These are phyloP conservation scores for Capronia americana DNA, from an alignment of 2,329 filamentous ascomycete genomes.

Conservation along the genomic window DNA sequence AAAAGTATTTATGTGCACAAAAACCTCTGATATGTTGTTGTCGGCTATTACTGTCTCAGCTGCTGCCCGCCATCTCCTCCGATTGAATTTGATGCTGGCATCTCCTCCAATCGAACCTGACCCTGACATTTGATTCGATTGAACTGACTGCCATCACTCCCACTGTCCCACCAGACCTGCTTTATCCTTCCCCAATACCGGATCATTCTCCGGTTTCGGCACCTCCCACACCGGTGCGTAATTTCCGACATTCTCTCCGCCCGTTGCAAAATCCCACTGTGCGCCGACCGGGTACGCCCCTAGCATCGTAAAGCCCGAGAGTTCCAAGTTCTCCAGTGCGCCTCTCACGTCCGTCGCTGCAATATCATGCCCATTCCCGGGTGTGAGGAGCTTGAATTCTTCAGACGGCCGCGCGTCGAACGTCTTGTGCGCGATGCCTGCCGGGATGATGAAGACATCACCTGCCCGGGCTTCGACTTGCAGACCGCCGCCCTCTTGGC, in stretches of 20 bases:
- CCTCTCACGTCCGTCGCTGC: slow-evolving; percentile 43
- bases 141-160: too few species aligned
- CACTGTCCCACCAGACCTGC: slow-evolving; percentile 50
- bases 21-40: not conserved
- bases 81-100: not conserved
- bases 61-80: not conserved
- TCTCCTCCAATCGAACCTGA: not conserved
- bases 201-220: slow-evolving; percentile 54
- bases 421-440: slow-evolving; percentile 63
- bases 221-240: slow-evolving; percentile 55
- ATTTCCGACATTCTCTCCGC: slow-evolving; percentile 54
- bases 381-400: slow-evolving; percentile 52
- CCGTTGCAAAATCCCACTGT: slow-evolving; percentile 59
- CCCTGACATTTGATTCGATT: too few species aligned
- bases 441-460: slow-evolving; percentile 66
- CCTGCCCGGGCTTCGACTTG: slow-evolving; percentile 57
- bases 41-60: not conserved
- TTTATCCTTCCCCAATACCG: slow-evolving; percentile 51
- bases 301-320: slow-evolving; percentile 62
- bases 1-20: not conserved
- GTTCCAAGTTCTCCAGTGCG: slow-evolving; percentile 46
- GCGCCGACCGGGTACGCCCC: slow-evolving; percentile 59
- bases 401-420: slow-evolving; percentile 50
- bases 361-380: slow-evolving; percentile 50
- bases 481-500: slow-evolving; percentile 56